phyloP scores from a whole-genome alignment of 1,284 basidiomycete species.

The Filobasidium uniguttulatum region DNA sequence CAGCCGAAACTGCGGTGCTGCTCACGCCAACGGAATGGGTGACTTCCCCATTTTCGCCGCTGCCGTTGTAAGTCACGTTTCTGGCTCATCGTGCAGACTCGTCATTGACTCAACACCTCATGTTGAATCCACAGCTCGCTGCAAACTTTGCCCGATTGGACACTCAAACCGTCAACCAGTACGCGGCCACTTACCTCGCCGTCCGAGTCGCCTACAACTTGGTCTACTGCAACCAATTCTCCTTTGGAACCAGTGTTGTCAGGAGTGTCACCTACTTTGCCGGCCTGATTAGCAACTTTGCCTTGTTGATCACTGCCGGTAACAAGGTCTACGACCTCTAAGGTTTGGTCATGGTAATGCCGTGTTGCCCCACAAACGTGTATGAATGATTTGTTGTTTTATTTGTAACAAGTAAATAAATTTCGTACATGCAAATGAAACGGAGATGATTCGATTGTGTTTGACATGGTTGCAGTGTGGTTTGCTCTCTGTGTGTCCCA shows the following conservation, averaged over 20 bases:
- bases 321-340: constrained; percentile 15
- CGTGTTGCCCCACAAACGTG: no score
- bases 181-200: constrained; percentile 13
- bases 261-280: constrained; percentile 8
- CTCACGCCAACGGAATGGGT: constrained; percentile 18
- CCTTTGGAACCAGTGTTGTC: neutral
- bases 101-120: neutral
- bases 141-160: constrained; percentile 19
- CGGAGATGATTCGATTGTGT: no score
- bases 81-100: neutral
- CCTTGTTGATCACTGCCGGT: constrained; percentile 10
- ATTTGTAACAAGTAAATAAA: no score
- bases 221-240: constrained; percentile 14
- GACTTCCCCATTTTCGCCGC: constrained; percentile 17
- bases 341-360: no score
- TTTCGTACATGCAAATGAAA: no score
- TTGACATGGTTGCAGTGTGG: no score
- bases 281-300: constrained; percentile 4
- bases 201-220: constrained; percentile 14
- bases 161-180: constrained; percentile 16
- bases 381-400: no score
- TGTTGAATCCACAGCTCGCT: constrained; percentile 10
- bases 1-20: constrained; percentile 9
- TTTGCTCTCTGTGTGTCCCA: no score
- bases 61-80: constrained; percentile 13